Base-by-base conservation (phyloP, 768 basidiomycete species). In the Lepiota brunneoincarnata region DNA sequence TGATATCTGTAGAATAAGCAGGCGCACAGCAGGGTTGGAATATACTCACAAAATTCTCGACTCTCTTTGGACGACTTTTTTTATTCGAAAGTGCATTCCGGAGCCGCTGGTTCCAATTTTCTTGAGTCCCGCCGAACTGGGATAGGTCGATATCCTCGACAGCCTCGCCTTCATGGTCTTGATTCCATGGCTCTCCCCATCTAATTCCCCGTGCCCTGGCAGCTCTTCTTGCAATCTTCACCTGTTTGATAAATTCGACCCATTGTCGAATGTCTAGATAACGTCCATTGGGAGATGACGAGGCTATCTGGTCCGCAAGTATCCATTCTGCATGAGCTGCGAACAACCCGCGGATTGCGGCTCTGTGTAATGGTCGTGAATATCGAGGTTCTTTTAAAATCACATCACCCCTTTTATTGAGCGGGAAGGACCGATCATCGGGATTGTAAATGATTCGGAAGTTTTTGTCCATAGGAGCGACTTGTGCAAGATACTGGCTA, bases 301-400 rank as follows among this genome's bases (percentile, higher is more conserved):
- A 54, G 9, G 59, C 69, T 31, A 75, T 61, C 55, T 78, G 79
- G 46, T 83, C 73, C 10, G 79, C 75, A 35, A 83, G 63, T 6
- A 88, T 59, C 86, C 85, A 88, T 34, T 76, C 77, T 0, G 76
- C 75, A 7, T 87, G 83, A 9, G 74, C 69, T 10, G 82, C 83
- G 55, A 86, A 78, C 1, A 73, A 55, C 10, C 74, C 72, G 34
- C 70, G 63, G n/a, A 86, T 63, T 61, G 84, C 80, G 31, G 81
- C 75, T 24, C 53, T 71, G 41, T 82, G 73, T 23, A 86, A 65
- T 51, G 68, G 74, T 21, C 81, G 77, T 12, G 76, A 72, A 37
- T 73, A 70, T 21, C 79, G 74, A 12, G 72, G 71, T 31, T 64
- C 69, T 2, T 34, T 55, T 1, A 68, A 66, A 12, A 24, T 58